Evolutionary conservation across 2,329 filamentous ascomycete genomes (phyloP).

Genomic region (Chrysosporium queenslandicum): DNA sequence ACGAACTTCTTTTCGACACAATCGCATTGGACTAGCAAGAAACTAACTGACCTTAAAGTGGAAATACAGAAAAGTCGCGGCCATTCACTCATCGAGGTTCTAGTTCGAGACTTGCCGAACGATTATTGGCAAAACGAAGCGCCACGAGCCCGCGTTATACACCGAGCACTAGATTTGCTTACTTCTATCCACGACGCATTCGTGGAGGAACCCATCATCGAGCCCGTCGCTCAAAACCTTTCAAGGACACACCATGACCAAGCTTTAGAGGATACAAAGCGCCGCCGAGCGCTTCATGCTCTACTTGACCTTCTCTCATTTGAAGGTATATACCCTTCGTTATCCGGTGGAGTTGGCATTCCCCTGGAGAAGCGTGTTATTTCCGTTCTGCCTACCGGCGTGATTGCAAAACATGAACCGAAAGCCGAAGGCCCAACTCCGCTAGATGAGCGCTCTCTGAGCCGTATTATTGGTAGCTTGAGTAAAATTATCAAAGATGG

Average conservation of each 20-base stretch:
- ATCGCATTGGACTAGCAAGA: slow-evolving; percentile 10
- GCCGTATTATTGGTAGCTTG: slow-evolving; percentile 24
- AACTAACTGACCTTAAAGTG: slow-evolving; percentile 29
- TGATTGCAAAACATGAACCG: slow-evolving; percentile 31
- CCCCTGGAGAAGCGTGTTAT: slow-evolving; percentile 37
- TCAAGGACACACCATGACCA: slow-evolving; percentile 21
- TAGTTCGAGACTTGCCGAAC: slow-evolving; percentile 19
- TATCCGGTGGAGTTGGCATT: slow-evolving; percentile 36
- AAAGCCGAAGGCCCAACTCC: slow-evolving; percentile 16
- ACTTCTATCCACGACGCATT: slow-evolving; percentile 29
- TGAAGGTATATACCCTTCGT: slow-evolving; percentile 37
- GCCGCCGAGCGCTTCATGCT: slow-evolving; percentile 32
- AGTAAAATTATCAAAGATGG: slow-evolving; percentile 27
- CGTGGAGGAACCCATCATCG: slow-evolving; percentile 15
- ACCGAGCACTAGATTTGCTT: slow-evolving; percentile 28
- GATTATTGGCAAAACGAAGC: slow-evolving; percentile 16
- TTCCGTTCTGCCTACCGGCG: slow-evolving; percentile 35
- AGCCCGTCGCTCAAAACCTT: slow-evolving; percentile 7
- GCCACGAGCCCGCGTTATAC: slow-evolving; percentile 25
- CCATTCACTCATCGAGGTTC: slow-evolving; percentile 28
- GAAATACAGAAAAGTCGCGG: slow-evolving; percentile 31
- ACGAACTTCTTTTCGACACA: slow-evolving; percentile 24
- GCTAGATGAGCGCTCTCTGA: slow-evolving; percentile 26
- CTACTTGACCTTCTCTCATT: slow-evolving; percentile 36
- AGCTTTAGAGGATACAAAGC: slow-evolving; percentile 34